Conservation (phyloP, 2,329 filamentous ascomycete species). For the Penicillium rolfsii region DNA sequence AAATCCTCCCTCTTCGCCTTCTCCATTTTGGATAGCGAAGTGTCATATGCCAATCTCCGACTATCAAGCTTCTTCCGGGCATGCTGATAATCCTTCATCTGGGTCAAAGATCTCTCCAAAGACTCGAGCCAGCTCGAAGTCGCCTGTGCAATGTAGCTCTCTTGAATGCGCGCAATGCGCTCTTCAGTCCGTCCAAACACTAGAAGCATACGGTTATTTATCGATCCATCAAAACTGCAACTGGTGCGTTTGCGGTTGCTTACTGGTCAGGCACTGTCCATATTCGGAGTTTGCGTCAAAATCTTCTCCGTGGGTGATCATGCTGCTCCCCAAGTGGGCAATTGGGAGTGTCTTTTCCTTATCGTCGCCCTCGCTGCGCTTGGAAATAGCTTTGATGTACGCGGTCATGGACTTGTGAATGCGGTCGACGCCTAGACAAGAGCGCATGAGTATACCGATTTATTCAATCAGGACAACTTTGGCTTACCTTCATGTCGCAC, state of each 20-base stretch:
- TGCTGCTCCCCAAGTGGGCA: conserved; percentile 77
- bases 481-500: conserved; percentile 81
- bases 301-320: conserved; percentile 88
- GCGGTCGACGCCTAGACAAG: conserved; percentile 75
- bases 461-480: background rate
- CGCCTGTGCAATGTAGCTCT: conserved; percentile 75
- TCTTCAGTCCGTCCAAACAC: conserved; percentile 85
- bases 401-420: conserved; percentile 82
- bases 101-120: conserved; percentile 83
- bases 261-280: conserved; percentile 78
- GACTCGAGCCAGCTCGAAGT: conserved; percentile 87
- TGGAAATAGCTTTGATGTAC: conserved; percentile 86
- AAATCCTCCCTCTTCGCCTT: conserved; percentile 95
- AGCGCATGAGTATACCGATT: background rate
- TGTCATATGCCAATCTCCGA: conserved; percentile 86
- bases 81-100: conserved; percentile 97
- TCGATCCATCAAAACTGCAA: background rate
- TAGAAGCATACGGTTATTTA: conserved; percentile 37
- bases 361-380: conserved; percentile 81
- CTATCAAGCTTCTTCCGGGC: conserved; percentile 93
- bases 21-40: conserved; percentile 84
- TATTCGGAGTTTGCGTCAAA: conserved; percentile 91
- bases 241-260: conserved; percentile 34
- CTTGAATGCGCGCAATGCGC: conserved; percentile 81
- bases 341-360: conserved; percentile 84